Evolutionary conservation across 768 basidiomycete genomes (phyloP), one percentile per base, ranked within the genome.

Genomic region (Lactifluus hygrophoroides): DNA sequence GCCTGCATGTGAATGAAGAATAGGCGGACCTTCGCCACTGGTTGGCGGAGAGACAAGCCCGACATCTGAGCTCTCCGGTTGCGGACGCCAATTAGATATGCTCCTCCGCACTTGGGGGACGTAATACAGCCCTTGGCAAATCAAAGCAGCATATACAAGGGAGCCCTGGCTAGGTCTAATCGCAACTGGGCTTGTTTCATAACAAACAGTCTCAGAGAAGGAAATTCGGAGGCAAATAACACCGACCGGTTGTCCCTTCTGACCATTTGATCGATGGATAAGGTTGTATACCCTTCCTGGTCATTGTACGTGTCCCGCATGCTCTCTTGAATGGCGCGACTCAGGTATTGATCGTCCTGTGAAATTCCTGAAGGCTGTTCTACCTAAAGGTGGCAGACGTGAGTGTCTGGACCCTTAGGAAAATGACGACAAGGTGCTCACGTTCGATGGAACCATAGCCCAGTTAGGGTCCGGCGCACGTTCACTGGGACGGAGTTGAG

Each of bases 281-380:
- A 71, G 23, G 76, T 74, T 50, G 83, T 81, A 35, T 76, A 72
- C 37, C 75, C 74, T 3, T 83, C 83, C 25, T 76, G 77, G 19
- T 80, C 79, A 50, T 60, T 55, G 32, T 69, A 66, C 35, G 60
- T 69, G 23, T 72, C 67, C 19, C 81, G 75, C 56, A 88, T 71
- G 67, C 86, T 88, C 5, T 82, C 86, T 69, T 85, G 80, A 43
- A 90, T 87, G 0, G 86, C 88, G 27, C 83, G 81, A 63, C 80
- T 82, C 69, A 89, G 71, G 35, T 75, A 76, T 48, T 83, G 79
- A 43, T 86, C 78, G n/a, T 86, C 84, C 23, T 76, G 76, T 2
- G 75, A 75, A 21, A 78, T 60, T n/a, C 65, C 69, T 2, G 48
- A 46, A 10, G 66, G 58, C n/a, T 65, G 55, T 40, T 65, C 60